A percentile compares a stretch with the other conserved stretches of the same genome.
phyloP scores from a whole-genome alignment of 441 rosid genomes.

The Adansonia gregorii region DNA sequence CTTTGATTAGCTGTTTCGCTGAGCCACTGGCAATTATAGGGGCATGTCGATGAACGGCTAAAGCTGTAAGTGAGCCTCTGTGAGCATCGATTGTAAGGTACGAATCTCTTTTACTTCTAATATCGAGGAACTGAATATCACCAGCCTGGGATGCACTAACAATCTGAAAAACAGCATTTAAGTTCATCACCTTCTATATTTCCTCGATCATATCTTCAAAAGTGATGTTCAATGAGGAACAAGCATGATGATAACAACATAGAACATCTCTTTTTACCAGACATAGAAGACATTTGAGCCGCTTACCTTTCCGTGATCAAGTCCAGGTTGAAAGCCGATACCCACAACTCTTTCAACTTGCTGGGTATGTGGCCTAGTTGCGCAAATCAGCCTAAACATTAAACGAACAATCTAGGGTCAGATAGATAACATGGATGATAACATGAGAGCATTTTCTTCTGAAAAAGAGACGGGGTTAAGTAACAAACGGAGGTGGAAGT shows the following conservation, averaged over 20 bases:
- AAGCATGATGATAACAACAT: slow-evolving; percentile 8
- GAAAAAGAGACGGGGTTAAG: not conserved
- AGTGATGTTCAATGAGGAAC: not conserved
- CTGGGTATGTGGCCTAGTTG: slow-evolving; percentile 70
- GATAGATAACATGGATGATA: not conserved
- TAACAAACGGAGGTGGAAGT: not conserved
- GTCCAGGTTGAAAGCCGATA: slow-evolving; percentile 95
- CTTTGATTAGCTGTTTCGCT: slow-evolving; percentile 82
- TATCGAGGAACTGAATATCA: slow-evolving; percentile 83
- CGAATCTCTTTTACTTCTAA: slow-evolving; percentile 61
- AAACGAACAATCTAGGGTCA: not conserved
- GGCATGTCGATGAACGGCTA: slow-evolving; percentile 97
- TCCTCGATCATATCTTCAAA: not conserved
- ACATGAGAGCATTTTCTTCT: not conserved
- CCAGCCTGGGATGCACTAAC: slow-evolving; percentile 99
- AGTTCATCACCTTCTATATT: not conserved
- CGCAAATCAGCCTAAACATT: slow-evolving; percentile 68
- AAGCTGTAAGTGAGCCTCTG: slow-evolving; percentile 91
- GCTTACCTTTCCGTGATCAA: slow-evolving; percentile 82
- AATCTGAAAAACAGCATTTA: slow-evolving; percentile 50
- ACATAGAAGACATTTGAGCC: not conserved
- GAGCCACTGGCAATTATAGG: slow-evolving; percentile 95
- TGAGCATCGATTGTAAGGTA: slow-evolving; percentile 83
- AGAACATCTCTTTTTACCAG: not conserved
- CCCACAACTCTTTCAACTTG: slow-evolving; percentile 84